Evolutionary conservation across 495 filamentous ascomycete species (phyloP).

Genomic region (Opeltia flavorubescens): DNA sequence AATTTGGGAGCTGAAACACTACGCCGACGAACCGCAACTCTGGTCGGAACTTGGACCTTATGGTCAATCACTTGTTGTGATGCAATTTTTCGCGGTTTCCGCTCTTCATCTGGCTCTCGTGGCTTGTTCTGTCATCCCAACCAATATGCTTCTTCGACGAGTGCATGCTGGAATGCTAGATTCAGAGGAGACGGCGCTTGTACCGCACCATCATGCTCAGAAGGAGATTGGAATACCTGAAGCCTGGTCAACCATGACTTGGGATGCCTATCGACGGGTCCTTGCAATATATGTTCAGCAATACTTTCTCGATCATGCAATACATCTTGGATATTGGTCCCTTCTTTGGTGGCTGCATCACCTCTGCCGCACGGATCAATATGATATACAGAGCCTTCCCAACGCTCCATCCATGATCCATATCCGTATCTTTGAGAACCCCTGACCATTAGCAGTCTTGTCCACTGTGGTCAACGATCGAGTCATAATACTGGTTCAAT

Average conservation of each 20-base stretch:
- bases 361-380: neutral
- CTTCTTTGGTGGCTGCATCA: conserved; percentile 12
- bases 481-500: too few species aligned
- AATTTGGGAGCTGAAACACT: conserved; percentile 7
- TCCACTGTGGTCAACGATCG: too few species aligned
- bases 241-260: conserved; percentile 10
- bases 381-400: neutral
- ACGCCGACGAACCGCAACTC: conserved; percentile 8
- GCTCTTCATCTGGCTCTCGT: conserved; percentile 10
- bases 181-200: conserved; percentile 13
- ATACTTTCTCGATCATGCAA: conserved; percentile 9
- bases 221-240: conserved; percentile 8
- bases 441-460: too few species aligned
- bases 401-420: neutral
- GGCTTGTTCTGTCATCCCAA: conserved; percentile 5
- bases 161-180: conserved; percentile 17
- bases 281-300: conserved; percentile 9
- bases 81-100: conserved; percentile 10
- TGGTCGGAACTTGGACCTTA: conserved; percentile 11
- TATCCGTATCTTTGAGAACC: neutral
- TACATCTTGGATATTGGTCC: conserved; percentile 13
- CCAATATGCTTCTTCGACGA: conserved; percentile 8
- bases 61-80: conserved; percentile 1
- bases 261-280: conserved; percentile 8
- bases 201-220: conserved; percentile 11